Evolutionary conservation across 192 early-diverging fungal genomes (phyloP).

Genomic region (Phlyctochytrium planicorne): DNA sequence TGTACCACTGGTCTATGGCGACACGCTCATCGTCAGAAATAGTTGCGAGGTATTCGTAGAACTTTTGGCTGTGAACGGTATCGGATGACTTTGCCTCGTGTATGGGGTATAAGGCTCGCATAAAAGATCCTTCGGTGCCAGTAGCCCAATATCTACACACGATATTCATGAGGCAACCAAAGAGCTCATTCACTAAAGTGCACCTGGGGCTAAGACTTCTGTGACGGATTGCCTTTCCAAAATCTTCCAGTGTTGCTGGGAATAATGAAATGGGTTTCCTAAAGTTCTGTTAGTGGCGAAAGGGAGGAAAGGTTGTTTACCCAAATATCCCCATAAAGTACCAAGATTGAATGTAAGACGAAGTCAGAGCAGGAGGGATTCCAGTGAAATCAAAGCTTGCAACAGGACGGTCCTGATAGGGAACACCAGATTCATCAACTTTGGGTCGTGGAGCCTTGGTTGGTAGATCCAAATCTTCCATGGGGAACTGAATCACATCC

Average conservation of each 20-base stretch:
- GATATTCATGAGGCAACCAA: slow-evolving; percentile 6
- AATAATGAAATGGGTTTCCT: slow-evolving; percentile 63
- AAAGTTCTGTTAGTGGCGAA: slow-evolving; percentile 31
- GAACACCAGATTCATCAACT: slow-evolving; percentile 38
- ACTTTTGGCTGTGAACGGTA: no score
- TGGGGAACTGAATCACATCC: slow-evolving; percentile 67
- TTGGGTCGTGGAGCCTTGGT: neutral
- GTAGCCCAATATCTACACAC: slow-evolving; percentile 8
- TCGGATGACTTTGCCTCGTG: no score
- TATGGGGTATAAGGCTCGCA: no score
- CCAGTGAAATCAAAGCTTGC: slow-evolving; percentile 40
- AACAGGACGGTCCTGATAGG: slow-evolving; percentile 40
- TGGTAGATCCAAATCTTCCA: slow-evolving; percentile 79
- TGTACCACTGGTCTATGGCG: slow-evolving; percentile 53
- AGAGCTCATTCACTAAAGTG: slow-evolving; percentile 7
- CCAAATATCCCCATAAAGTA: slow-evolving; percentile 63
- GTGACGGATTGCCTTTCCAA: slow-evolving; percentile 65
- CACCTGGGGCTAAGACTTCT: neutral
- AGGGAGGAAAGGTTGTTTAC: slow-evolving; percentile 35
- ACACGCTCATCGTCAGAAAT: slow-evolving; percentile 35
- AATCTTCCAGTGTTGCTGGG: slow-evolving; percentile 77
- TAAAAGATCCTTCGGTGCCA: no score
- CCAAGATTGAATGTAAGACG: slow-evolving; percentile 60
- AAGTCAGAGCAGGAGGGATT: slow-evolving; percentile 45
- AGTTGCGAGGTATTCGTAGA: no score